phyloP scores from a whole-genome alignment of 805 yeast species.

The Lipomyces anomalus region DNA sequence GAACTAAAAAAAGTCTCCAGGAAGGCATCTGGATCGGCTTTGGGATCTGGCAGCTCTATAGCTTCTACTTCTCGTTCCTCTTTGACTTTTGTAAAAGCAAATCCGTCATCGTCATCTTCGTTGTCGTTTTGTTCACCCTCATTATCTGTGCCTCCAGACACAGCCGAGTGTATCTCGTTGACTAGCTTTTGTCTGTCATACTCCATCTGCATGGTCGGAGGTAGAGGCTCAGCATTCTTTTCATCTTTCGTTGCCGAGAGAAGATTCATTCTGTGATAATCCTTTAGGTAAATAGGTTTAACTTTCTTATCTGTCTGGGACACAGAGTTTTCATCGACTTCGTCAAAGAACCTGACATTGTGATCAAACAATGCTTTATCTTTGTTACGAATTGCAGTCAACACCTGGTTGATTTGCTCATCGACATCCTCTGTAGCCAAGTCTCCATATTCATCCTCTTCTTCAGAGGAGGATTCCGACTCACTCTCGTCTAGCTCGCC shows the following conservation, averaged over 20 bases:
- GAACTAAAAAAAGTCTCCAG: slow-evolving; percentile 63
- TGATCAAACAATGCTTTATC: slow-evolving; percentile 60
- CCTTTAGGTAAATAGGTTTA: slow-evolving; percentile 83
- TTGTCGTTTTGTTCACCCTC: slow-evolving; percentile 43
- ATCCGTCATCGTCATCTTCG: slow-evolving; percentile 39
- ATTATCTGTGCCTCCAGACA: too few species aligned
- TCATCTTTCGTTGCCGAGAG: slow-evolving; percentile 55
- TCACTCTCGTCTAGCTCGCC: slow-evolving; percentile 31
- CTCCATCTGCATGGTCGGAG: slow-evolving; percentile 67
- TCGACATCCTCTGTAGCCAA: slow-evolving; percentile 82
- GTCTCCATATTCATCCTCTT: slow-evolving; percentile 90
- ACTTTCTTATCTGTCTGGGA: slow-evolving; percentile 35
- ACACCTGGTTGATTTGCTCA: slow-evolving; percentile 64
- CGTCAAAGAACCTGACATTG: slow-evolving; percentile 67
- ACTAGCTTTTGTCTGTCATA: slow-evolving; percentile 72
- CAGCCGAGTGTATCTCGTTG: slow-evolving; percentile 62
- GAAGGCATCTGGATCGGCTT: slow-evolving; percentile 58
- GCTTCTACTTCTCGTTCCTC: slow-evolving; percentile 39
- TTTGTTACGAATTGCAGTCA: slow-evolving; percentile 61
- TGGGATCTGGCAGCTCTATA: slow-evolving; percentile 59
- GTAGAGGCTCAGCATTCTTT: slow-evolving; percentile 51
- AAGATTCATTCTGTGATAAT: slow-evolving; percentile 80
- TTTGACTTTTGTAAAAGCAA: slow-evolving; percentile 54
- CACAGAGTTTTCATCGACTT: slow-evolving; percentile 39
- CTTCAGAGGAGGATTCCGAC: slow-evolving; percentile 45